Percentiles rank a stretch among this genome's conserved stretches.
phyloP scores from a whole-genome alignment of 495 filamentous ascomycete genomes.

The Lasiosphaeriaceae sp. region DNA sequence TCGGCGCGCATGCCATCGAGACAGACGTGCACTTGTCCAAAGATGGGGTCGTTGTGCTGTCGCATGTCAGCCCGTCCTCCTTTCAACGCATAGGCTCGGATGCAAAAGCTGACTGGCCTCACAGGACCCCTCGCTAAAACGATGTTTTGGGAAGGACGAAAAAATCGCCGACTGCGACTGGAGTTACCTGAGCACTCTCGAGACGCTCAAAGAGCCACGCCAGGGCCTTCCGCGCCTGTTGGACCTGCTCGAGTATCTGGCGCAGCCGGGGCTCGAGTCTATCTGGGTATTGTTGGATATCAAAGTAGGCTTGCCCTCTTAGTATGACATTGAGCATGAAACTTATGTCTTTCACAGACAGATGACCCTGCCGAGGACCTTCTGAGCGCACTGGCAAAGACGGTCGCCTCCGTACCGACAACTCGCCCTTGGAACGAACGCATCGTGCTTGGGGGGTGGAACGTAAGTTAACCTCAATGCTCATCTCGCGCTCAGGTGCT shows the following conservation, averaged over 20 bases:
- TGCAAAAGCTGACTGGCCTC: neutral
- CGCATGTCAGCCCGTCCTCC: conserved; percentile 53
- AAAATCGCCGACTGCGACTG: conserved; percentile 74
- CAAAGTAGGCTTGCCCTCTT: conserved; percentile 55
- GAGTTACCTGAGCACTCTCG: conserved; percentile 62
- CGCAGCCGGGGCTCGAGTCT: conserved; percentile 52
- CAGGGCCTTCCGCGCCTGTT: conserved; percentile 66
- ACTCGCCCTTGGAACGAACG: conserved; percentile 63
- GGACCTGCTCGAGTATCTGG: conserved; percentile 74
- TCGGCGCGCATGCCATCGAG: conserved; percentile 78
- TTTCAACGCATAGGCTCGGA: neutral
- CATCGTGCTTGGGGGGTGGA: conserved; percentile 77
- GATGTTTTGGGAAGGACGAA: conserved; percentile 70
- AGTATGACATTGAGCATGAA: neutral
- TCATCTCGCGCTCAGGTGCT: no score
- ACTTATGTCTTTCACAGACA: conserved; percentile 30
- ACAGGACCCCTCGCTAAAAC: conserved; percentile 70
- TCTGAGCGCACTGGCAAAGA: conserved; percentile 59
- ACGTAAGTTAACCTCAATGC: conserved; percentile 38
- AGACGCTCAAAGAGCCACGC: conserved; percentile 63
- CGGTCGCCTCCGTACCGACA: conserved; percentile 51
- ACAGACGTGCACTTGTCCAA: conserved; percentile 80
- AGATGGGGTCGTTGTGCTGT: conserved; percentile 81
- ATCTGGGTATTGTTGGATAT: conserved; percentile 87
- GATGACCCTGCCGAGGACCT: conserved; percentile 69